Evolutionary conservation across 2,329 filamentous ascomycete genomes (phyloP).

Genomic region (Diaporthe vaccinii): DNA sequence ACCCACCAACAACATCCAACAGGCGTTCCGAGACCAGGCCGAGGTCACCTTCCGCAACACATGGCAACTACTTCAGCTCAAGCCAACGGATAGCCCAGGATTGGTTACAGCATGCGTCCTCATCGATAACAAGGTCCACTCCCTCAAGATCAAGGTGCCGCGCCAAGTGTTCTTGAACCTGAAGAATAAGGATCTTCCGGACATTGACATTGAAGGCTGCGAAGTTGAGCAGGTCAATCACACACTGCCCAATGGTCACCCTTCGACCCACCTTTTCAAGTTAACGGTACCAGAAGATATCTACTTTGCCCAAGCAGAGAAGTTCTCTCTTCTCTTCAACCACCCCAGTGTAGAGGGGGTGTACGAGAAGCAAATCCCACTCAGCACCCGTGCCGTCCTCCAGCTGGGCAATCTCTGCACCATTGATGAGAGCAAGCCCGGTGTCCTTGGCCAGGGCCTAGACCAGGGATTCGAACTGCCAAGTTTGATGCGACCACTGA

Average conservation of each 20-base stretch:
- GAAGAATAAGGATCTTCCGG: slow-evolving; percentile 87
- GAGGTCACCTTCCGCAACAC: slow-evolving; percentile 91
- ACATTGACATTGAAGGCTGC: slow-evolving; percentile 88
- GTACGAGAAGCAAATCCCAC: slow-evolving; percentile 92
- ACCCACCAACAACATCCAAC: slow-evolving; percentile 74
- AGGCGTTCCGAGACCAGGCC: slow-evolving; percentile 90
- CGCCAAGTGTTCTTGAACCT: slow-evolving; percentile 93
- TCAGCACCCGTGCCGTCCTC: slow-evolving; percentile 88
- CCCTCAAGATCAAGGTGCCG: slow-evolving; percentile 88
- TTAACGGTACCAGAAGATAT: slow-evolving; percentile 89
- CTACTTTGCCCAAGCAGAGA: slow-evolving; percentile 87
- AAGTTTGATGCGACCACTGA: slow-evolving; percentile 76
- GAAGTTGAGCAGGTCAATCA: slow-evolving; percentile 93
- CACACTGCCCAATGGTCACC: slow-evolving; percentile 93
- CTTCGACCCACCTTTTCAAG: slow-evolving; percentile 94
- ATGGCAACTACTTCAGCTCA: slow-evolving; percentile 94
- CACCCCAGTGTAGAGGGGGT: slow-evolving; percentile 97
- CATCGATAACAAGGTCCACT: slow-evolving; percentile 93
- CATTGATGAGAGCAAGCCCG: slow-evolving; percentile 90
- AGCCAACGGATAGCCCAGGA: slow-evolving; percentile 85
- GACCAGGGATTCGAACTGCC: slow-evolving; percentile 94
- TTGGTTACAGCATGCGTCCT: slow-evolving; percentile 90
- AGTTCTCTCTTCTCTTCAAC: slow-evolving; percentile 86
- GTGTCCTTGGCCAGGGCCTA: slow-evolving; percentile 90
- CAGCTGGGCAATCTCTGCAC: slow-evolving; percentile 92